These are phyloP conservation scores for Sungouiella blattae DNA, from an alignment of 805 yeast genomes.

Conservation along the genomic window DNA sequence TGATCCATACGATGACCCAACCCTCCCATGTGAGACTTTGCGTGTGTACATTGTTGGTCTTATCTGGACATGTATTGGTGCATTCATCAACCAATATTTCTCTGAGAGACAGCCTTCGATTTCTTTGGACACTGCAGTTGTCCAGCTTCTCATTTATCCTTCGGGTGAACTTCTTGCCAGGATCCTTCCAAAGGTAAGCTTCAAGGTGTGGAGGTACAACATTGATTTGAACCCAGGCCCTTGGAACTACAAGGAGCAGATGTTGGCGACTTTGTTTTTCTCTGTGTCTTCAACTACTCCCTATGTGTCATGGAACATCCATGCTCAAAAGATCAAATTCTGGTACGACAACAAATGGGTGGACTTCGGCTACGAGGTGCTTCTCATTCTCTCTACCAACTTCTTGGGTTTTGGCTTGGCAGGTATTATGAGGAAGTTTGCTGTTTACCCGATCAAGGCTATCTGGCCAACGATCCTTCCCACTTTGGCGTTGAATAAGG, in stretches of 20 bases:
- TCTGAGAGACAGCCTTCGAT: constrained; percentile 15
- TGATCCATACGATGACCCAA: constrained; percentile 37
- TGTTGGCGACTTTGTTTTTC: constrained; percentile 51
- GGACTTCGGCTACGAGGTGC: constrained; percentile 18
- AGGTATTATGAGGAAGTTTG: constrained; percentile 27
- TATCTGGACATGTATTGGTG: constrained; percentile 27
- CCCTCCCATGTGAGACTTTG: constrained; percentile 33
- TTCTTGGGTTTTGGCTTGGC: constrained; percentile 31
- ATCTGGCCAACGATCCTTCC: constrained; percentile 35
- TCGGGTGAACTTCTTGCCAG: constrained; percentile 34
- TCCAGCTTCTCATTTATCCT: constrained; percentile 16
- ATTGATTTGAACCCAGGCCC: constrained; percentile 57
- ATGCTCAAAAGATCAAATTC: constrained; percentile 11
- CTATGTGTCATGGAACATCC: constrained; percentile 29
- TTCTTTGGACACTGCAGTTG: constrained; percentile 10
- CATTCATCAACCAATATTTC: constrained; percentile 16
- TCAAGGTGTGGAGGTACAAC: constrained; percentile 30
- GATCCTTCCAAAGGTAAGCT: constrained; percentile 40
- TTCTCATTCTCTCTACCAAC: constrained; percentile 23
- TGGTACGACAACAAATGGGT: constrained; percentile 27
- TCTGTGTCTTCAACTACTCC: constrained; percentile 29
- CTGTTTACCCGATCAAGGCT: constrained; percentile 23
- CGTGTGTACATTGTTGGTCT: constrained; percentile 22
- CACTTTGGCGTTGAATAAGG: constrained; percentile 46
- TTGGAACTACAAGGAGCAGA: constrained; percentile 63